Evolutionary conservation across 306 rosid species (phyloP).

Genomic region (Trichosanthes cucumerina): DNA sequence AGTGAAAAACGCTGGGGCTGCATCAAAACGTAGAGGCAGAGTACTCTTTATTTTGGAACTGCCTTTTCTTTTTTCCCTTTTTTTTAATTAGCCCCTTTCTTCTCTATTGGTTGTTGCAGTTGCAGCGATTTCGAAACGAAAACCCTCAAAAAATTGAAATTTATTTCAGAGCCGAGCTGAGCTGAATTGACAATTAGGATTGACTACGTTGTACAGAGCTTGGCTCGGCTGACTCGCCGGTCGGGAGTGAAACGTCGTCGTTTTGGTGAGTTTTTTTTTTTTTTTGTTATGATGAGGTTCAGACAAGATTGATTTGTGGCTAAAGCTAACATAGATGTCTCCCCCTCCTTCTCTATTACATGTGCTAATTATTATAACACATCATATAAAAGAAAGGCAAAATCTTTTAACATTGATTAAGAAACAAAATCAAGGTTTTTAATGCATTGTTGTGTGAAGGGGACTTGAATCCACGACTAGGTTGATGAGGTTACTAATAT

Average conservation of each 20-base stretch:
- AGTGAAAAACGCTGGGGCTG: not conserved
- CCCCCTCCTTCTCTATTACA: not conserved
- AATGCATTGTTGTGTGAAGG: no score
- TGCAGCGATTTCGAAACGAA: slow-evolving; percentile 4
- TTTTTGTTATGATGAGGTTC: not conserved
- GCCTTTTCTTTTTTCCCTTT: not conserved
- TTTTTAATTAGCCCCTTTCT: not conserved
- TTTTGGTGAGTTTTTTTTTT: not conserved
- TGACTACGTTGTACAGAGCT: not conserved
- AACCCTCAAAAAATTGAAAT: not conserved
- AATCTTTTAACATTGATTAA: not conserved
- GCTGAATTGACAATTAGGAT: not conserved
- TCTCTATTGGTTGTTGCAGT: not conserved
- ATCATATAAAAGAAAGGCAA: not conserved
- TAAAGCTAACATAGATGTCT: not conserved
- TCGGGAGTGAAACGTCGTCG: not conserved
- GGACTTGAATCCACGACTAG: no score
- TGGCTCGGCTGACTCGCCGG: not conserved
- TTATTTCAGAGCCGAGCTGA: not conserved
- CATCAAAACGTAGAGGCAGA: not conserved
- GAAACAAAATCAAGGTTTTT: no score
- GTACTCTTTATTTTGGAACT: not conserved
- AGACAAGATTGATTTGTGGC: not conserved
- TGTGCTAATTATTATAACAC: not conserved
- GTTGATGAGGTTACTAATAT: no score